Evolutionary conservation across 2,329 filamentous ascomycete genomes (phyloP).

Genomic region (Cladosporium sphaerospermum): DNA sequence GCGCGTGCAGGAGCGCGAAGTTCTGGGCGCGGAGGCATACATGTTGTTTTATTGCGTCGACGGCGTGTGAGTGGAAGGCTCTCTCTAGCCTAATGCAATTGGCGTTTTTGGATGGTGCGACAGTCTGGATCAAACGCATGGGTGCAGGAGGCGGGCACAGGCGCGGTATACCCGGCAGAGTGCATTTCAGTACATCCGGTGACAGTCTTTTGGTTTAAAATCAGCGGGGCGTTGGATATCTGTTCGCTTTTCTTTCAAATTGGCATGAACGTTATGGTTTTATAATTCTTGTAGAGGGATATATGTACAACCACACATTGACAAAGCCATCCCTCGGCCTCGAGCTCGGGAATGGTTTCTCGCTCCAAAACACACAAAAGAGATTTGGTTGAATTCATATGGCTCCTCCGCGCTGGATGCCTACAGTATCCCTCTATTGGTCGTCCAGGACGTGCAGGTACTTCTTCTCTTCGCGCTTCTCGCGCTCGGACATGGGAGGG

Average conservation of each 20-base stretch:
- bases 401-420: no score
- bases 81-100: not conserved
- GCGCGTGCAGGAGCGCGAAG: conserved; percentile 70
- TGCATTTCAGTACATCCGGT: no score
- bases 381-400: not conserved
- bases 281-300: conserved; percentile 9
- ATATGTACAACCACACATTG: conserved; percentile 11
- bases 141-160: no score
- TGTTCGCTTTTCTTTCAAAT: no score
- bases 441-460: conserved; percentile 91
- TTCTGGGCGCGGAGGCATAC: conserved; percentile 80
- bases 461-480: conserved; percentile 92
- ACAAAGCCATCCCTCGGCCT: not conserved
- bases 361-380: not conserved
- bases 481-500: conserved; percentile 87
- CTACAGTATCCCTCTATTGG: conserved; percentile 49
- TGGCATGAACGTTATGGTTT: not conserved
- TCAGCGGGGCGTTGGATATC: no score
- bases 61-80: conserved; percentile 9
- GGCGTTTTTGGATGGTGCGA: no score
- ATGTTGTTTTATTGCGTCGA: conserved; percentile 67
- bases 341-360: not conserved
- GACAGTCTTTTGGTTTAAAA: no score
- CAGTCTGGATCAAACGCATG: no score
- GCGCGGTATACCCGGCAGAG: no score